Base-by-base conservation (phyloP, 495 filamentous ascomycete species). In the Echria macrotheca region DNA sequence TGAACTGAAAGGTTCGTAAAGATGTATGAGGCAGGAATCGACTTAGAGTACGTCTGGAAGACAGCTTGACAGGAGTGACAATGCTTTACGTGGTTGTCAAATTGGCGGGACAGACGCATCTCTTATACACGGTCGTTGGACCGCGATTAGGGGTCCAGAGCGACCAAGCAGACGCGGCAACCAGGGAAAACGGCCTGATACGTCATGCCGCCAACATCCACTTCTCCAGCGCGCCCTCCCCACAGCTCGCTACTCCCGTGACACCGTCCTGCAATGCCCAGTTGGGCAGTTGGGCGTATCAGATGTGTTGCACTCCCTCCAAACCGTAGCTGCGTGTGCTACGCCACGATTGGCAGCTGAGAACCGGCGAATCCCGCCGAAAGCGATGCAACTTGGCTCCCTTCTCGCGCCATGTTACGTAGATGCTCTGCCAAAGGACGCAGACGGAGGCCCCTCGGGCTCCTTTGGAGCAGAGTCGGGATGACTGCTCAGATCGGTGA, bases 141-240 rank as follows among this genome's bases (percentile, higher is more conserved):
- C n/a, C n/a, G n/a, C n/a, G n/a, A n/a, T n/a, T n/a, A n/a, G n/a
- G n/a, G n/a, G n/a, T n/a, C n/a, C n/a, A n/a, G n/a, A n/a, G n/a
- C n/a, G n/a, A n/a, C n/a, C n/a, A n/a, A n/a, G n/a, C n/a, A n/a
- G n/a, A n/a, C n/a, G n/a, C n/a, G n/a, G 45, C 32, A 38, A 35
- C 17, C 35, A 18, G 35, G 35, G 1, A 37, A 18, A 3, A 14
- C 35, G 35, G 17, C 35, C 21, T 14, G 26, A 31, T 58, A 58
- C 55, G 55, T 58, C 55, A 58, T 58, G 50, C 55, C 55, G 46
- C 55, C 46, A 39, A 41, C 38, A 31, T 21, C 19, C 38, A 21
- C 14, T 41, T 11, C 11, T 24, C n/a, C 35, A 14, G 21, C 35
- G 5, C 2, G 14, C 35, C 35, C 35, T 18, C 15, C 35, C 35